Base-by-base conservation (phyloP, 2,329 filamentous ascomycete genomes). In the Drechslerella stenobrocha region DNA sequence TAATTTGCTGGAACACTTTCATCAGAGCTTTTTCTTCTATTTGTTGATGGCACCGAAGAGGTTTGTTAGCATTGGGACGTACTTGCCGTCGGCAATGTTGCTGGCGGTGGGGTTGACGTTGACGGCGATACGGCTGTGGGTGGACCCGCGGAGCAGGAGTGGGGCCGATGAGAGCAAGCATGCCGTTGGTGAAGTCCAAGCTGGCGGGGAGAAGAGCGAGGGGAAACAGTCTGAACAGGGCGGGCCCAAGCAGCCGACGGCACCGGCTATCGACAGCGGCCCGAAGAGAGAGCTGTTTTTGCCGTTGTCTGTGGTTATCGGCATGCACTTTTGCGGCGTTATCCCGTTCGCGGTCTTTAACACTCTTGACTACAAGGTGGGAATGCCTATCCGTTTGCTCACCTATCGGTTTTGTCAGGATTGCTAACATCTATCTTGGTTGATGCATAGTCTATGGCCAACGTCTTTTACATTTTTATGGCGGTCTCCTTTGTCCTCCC, bases 21-120 rank as follows among this genome's bases (percentile, higher is more conserved):
- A 98, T 76, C 93, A 98, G 78, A 96, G 91, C 76, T 98, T 98
- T 80, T 98, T 98, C 82, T 97, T 98, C 78, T 98, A 98, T 76
- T 80, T 98, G 52, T 81, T 98, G 44, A 90, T 97, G 84, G 87
- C 95, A 72, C 84, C 86, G 26, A 89, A 93, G 73, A 86, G 91
- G 8, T 98, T 98, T 75, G 93, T 97, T 72, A 97, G 91, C 77
- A 98, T 98, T 70, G 93, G 93, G 13, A 98, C 92, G 1, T 98
- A 98, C 75, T 81, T 98, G 2, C 93, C 93, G 0, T 95, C 90
- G 72, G 93, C 93, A n/a, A 98, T 98, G 93, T 78, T 97, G 51
- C 82, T 98, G 60, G 93, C 93, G 1, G 88, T 87, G 42, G 96
- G 91, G 76, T 97, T 97, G 74, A 96, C 89, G 26, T 92, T 98